A percentile compares a stretch with the other conserved stretches of the same genome.
Conservation (phyloP, 352 stramenopile species). For the Aphanomyces astaci region DNA sequence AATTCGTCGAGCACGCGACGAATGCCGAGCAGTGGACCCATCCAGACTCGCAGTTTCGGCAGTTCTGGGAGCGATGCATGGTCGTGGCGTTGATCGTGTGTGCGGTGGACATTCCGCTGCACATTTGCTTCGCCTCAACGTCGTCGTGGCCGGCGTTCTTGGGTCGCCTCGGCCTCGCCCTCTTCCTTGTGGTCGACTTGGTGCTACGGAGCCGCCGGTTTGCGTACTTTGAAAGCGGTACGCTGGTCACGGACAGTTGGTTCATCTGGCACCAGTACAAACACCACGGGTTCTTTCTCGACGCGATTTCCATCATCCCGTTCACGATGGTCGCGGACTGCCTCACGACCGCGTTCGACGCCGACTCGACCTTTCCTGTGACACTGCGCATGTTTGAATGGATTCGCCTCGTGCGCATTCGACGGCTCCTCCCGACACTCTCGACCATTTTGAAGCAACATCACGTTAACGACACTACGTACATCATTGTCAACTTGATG, state of each 20-base stretch:
- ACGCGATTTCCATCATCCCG: conserved; percentile 48
- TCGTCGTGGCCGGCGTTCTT: neutral
- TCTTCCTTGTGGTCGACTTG: conserved; percentile 52
- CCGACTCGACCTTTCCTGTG: neutral
- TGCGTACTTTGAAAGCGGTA: conserved; percentile 55
- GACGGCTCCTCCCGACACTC: neutral
- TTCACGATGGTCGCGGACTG: conserved; percentile 54
- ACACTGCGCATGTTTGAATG: conserved; percentile 8
- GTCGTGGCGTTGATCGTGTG: neutral
- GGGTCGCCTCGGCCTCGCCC: conserved; percentile 33
- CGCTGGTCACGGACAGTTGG: conserved; percentile 43
- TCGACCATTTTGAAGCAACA: neutral
- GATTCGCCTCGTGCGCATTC: conserved; percentile 8
- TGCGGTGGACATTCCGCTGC: conserved; percentile 11
- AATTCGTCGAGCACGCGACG: neutral
- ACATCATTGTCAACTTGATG: conserved; percentile 12
- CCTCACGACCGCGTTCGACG: neutral
- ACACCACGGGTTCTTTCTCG: conserved; percentile 39
- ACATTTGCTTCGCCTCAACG: neutral
- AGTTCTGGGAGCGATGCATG: conserved; percentile 12
- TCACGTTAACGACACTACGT: conserved; percentile 13
- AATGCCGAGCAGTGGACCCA: neutral
- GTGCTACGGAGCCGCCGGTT: conserved; percentile 45
- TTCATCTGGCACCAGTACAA: conserved; percentile 64
- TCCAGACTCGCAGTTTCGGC: neutral